Conservation (phyloP, 148 eudicot genomes). For the Bassia scoparia region DNA sequence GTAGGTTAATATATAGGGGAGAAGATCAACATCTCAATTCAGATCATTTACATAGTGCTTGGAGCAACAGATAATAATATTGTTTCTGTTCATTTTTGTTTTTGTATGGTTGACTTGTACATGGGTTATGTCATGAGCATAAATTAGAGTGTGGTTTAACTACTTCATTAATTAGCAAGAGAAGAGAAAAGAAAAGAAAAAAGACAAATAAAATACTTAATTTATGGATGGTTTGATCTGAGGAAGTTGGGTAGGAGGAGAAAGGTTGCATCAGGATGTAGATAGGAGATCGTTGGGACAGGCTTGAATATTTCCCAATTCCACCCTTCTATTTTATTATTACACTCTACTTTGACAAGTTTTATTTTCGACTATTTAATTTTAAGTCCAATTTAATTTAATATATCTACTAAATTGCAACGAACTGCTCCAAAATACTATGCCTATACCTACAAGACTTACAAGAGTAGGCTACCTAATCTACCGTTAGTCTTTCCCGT, state of each 20-base stretch:
- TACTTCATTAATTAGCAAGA: not conserved
- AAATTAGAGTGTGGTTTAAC: constrained; percentile 1
- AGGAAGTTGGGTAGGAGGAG: constrained; percentile 12
- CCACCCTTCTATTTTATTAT: not conserved
- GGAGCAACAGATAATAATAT: not conserved
- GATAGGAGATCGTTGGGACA: constrained; percentile 19
- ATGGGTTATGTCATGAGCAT: not conserved
- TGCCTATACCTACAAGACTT: not conserved
- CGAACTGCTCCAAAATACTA: not conserved
- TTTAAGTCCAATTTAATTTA: not conserved
- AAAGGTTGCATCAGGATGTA: not conserved
- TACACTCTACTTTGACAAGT: not conserved
- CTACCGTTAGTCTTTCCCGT: constrained; percentile 16
- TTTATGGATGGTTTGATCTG: not conserved
- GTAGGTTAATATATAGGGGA: too few relatives aligned
- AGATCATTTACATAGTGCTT: not conserved
- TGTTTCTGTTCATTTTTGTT: too few relatives aligned
- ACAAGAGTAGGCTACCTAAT: constrained; percentile 29
- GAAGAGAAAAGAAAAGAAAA: not conserved
- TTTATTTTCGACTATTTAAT: too few relatives aligned
- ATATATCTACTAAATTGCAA: not conserved
- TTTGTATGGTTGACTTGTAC: not conserved
- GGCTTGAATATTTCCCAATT: constrained; percentile 11
- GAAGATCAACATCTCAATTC: not conserved
- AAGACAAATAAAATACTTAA: not conserved